Conservation (phyloP, 192 early-diverging fungal genomes). For the Linnemannia schmuckeri region DNA sequence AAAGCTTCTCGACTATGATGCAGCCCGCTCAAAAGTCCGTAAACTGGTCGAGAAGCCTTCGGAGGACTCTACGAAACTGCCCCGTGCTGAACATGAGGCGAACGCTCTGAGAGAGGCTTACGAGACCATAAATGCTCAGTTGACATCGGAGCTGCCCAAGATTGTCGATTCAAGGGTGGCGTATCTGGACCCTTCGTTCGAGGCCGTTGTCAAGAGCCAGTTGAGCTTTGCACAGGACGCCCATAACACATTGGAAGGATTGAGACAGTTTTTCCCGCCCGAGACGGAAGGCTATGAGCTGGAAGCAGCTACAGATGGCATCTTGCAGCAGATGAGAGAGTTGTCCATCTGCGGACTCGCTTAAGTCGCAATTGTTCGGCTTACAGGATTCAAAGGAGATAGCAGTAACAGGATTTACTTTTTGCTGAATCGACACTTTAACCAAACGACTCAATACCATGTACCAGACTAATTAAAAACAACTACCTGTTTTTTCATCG, state of each 20-base stretch:
- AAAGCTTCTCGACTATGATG: slow-evolving; percentile 93
- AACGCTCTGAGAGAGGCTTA: slow-evolving; percentile 82
- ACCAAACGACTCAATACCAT: background rate
- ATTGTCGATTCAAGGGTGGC: slow-evolving; percentile 90
- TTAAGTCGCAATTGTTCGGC: slow-evolving; percentile 31
- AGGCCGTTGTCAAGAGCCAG: slow-evolving; percentile 95
- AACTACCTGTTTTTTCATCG: background rate
- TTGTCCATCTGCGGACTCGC: slow-evolving; percentile 89
- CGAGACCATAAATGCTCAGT: slow-evolving; percentile 83
- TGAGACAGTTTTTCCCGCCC: slow-evolving; percentile 74
- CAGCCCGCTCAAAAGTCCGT: slow-evolving; percentile 74
- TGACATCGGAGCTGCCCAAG: slow-evolving; percentile 91
- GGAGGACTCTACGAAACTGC: slow-evolving; percentile 76
- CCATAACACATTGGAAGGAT: slow-evolving; percentile 76
- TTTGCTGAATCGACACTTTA: background rate
- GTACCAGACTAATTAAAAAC: background rate
- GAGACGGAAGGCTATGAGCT: slow-evolving; percentile 63
- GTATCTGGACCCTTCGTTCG: slow-evolving; percentile 95
- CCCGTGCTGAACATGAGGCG: slow-evolving; percentile 85
- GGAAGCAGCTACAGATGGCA: slow-evolving; percentile 83
- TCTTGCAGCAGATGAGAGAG: slow-evolving; percentile 91
- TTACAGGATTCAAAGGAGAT: background rate
- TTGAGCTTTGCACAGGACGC: slow-evolving; percentile 91
- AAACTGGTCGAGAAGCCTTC: slow-evolving; percentile 87
- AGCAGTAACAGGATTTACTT: background rate